Percentiles rank a stretch among this genome's conserved stretches.
phyloP scores from a whole-genome alignment of 441 rosid genomes.

The Gossypium trilobum region DNA sequence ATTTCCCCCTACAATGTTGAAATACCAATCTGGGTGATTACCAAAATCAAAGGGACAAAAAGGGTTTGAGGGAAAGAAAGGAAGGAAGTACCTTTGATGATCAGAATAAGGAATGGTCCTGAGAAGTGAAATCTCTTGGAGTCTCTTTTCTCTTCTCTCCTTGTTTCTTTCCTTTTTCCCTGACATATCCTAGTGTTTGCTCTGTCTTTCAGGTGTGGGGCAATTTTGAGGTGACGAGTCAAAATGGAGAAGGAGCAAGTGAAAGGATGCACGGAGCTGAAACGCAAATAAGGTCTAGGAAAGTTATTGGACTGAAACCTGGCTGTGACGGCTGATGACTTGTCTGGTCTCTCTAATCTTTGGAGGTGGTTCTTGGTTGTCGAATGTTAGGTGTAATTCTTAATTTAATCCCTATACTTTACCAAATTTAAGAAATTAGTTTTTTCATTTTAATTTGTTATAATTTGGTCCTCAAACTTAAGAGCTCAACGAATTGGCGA shows the following conservation, averaged over 20 bases:
- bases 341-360: not conserved
- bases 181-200: slow-evolving; percentile 17
- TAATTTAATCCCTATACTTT: too few species aligned
- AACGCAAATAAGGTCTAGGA: not conserved
- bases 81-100: slow-evolving; percentile 51
- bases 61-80: not conserved
- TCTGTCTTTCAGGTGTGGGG: not conserved
- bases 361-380: not conserved
- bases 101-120: slow-evolving; percentile 82
- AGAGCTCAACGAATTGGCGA: too few species aligned
- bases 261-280: not conserved
- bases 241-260: not conserved
- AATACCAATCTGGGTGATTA: not conserved
- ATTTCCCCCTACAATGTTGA: not conserved
- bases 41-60: slow-evolving; percentile 4
- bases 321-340: not conserved
- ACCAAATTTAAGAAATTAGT: too few species aligned
- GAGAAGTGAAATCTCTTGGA: slow-evolving; percentile 74
- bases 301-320: not conserved
- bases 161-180: slow-evolving; percentile 50
- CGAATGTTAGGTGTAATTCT: not conserved
- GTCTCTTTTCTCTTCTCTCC: slow-evolving; percentile 72
- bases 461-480: too few species aligned
- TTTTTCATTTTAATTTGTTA: too few species aligned
- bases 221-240: not conserved